phyloP scores from a whole-genome alignment of 2,329 filamentous ascomycete genomes.

The Colletotrichum scovillei region DNA sequence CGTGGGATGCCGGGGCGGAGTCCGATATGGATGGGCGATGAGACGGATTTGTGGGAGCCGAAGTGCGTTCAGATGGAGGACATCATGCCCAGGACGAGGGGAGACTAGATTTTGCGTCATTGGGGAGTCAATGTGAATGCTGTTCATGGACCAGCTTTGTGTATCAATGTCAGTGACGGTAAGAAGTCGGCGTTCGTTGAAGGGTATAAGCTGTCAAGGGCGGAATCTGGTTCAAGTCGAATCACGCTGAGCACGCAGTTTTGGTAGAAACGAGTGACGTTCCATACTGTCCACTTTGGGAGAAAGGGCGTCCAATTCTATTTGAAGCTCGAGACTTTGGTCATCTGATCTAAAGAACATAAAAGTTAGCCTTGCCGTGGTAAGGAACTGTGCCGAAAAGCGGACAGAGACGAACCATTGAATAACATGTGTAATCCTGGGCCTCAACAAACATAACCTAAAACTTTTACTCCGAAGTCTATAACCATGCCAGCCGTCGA shows the following conservation, averaged over 20 bases:
- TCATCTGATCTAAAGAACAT: not conserved
- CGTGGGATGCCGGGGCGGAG: slow-evolving; percentile 20
- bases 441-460: slow-evolving; percentile 9
- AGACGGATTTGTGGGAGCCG: slow-evolving; percentile 42
- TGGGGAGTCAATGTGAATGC: not conserved
- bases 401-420: slow-evolving; percentile 12
- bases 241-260: not conserved
- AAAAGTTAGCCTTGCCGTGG: not conserved
- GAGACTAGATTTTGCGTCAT: not conserved
- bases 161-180: not conserved
- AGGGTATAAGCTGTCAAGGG: not conserved
- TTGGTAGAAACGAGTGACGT: not conserved
- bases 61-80: slow-evolving; percentile 40
- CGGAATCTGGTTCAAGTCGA: not conserved
- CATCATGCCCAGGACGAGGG: slow-evolving; percentile 28
- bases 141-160: not conserved
- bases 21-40: slow-evolving; percentile 34
- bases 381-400: not conserved
- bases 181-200: not conserved
- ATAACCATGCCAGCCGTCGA: not conserved
- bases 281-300: not conserved
- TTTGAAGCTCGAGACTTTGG: not conserved
- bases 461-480: slow-evolving; percentile 5
- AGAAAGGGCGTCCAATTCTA: not conserved
- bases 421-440: slow-evolving; percentile 14